Evolutionary conservation across 1,284 basidiomycete genomes (phyloP).

Genomic region (Melampsora larici-populina): DNA sequence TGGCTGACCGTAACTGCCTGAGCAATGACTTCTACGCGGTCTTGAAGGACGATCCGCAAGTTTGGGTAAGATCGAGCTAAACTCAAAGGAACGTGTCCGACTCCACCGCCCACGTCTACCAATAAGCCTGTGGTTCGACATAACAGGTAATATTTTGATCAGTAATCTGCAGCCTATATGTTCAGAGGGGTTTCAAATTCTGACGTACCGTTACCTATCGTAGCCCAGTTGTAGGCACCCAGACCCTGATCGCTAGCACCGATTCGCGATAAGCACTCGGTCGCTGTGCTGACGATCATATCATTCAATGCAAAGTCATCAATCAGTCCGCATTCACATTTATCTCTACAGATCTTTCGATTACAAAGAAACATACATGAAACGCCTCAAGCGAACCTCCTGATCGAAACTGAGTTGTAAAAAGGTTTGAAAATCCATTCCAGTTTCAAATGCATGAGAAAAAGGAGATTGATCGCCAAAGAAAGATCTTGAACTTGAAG

Average conservation of each 20-base stretch:
- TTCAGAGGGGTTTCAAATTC: background rate
- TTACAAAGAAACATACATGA: constrained; percentile 24
- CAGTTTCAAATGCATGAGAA: constrained; percentile 42
- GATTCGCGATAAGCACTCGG: constrained; percentile 40
- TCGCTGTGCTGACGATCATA: constrained; percentile 32
- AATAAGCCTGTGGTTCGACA: constrained; percentile 11
- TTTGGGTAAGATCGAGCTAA: constrained; percentile 32
- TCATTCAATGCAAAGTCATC: background rate
- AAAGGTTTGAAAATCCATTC: constrained; percentile 42
- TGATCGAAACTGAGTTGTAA: constrained; percentile 43
- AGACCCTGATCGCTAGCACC: constrained; percentile 41
- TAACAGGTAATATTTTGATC: background rate
- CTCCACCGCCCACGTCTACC: constrained; percentile 35
- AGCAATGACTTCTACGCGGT: constrained; percentile 33
- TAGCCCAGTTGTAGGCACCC: constrained; percentile 39
- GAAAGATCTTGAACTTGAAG: constrained; percentile 33
- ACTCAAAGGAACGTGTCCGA: constrained; percentile 40
- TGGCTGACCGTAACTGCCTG: constrained; percentile 20
- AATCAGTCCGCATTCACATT: background rate
- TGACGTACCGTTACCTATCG: constrained; percentile 30
- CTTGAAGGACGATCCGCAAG: constrained; percentile 37
- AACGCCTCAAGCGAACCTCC: constrained; percentile 38
- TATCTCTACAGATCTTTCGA: too few relatives aligned
- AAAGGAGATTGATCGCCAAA: constrained; percentile 43
- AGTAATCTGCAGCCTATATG: too few relatives aligned